A percentile compares a stretch with the other conserved stretches of the same genome.
These are phyloP conservation scores for Globisporangium takayamanum DNA, from an alignment of 352 stramenopile genomes.

Conservation along the genomic window DNA sequence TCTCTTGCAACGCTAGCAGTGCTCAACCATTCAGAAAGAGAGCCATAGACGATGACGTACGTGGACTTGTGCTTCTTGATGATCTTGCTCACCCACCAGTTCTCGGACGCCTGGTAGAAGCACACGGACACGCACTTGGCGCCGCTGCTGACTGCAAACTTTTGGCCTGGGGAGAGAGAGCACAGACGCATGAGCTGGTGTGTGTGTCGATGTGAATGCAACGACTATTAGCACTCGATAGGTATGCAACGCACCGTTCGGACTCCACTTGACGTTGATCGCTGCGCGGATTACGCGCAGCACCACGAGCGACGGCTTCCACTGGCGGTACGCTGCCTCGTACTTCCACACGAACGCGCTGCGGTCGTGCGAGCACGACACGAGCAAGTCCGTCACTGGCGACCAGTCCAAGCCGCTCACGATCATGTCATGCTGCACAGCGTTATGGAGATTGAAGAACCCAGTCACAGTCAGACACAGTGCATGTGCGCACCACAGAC, in stretches of 20 bases:
- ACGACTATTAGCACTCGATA: too few species aligned
- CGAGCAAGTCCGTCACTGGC: conserved; percentile 89
- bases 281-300: conserved; percentile 89
- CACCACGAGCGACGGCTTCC: conserved; percentile 90
- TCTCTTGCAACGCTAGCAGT: background rate
- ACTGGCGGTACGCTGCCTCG: conserved; percentile 75
- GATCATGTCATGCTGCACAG: conserved; percentile 87
- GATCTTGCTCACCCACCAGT: conserved; percentile 96
- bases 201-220: too few species aligned
- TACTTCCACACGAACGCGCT: conserved; percentile 95
- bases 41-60: conserved; percentile 38
- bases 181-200: too few species aligned
- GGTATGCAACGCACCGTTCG: conserved; percentile 49
- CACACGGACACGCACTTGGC: conserved; percentile 93
- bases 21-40: background rate
- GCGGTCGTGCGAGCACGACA: conserved; percentile 93
- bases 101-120: conserved; percentile 87
- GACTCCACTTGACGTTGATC: conserved; percentile 92
- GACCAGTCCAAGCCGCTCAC: conserved; percentile 92
- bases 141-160: conserved; percentile 91
- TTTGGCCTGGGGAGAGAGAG: conserved; percentile 45
- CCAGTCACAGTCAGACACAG: background rate
- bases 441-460: background rate
- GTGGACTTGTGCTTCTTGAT: conserved; percentile 97
- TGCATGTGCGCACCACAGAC: background rate